phyloP scores from a whole-genome alignment of 2,329 filamentous ascomycete species.

The Aspergillus tubingensis region DNA sequence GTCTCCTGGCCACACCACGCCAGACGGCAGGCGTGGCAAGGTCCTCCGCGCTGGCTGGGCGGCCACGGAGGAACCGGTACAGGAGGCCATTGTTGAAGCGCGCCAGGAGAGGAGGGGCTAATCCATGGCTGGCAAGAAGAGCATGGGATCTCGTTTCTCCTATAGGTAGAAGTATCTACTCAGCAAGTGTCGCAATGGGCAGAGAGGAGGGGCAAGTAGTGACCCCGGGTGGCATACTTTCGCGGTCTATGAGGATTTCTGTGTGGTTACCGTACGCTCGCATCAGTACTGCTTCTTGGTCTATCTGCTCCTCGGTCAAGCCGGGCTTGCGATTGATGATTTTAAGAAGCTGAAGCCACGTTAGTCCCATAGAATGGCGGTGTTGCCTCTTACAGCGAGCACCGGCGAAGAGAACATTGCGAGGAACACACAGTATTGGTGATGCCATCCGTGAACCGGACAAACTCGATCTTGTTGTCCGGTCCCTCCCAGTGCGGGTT shows the following conservation, averaged over 20 bases:
- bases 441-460: conserved; percentile 95
- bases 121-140: conserved; percentile 76
- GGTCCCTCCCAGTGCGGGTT: conserved; percentile 78
- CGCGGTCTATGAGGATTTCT: conserved; percentile 91
- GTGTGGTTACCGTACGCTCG: conserved; percentile 94
- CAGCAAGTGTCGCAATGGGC: conserved; percentile 40
- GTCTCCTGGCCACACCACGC: conserved; percentile 75
- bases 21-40: conserved; percentile 75
- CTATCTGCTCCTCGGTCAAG: conserved; percentile 72
- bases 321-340: conserved; percentile 58
- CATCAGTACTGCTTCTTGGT: conserved; percentile 82
- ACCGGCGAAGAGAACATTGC: not conserved
- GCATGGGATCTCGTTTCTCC: conserved; percentile 72
- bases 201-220: conserved; percentile 13
- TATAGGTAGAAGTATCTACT: conserved; percentile 39
- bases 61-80: conserved; percentile 85
- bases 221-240: conserved; percentile 62
- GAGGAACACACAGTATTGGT: conserved; percentile 74
- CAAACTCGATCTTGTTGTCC: conserved; percentile 76
- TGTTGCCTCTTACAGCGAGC: not conserved
- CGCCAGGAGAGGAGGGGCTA: conserved; percentile 84
- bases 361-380: conserved; percentile 20
- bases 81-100: conserved; percentile 95
- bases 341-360: conserved; percentile 51
- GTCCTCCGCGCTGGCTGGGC: conserved; percentile 77